A percentile compares a stretch with the other conserved stretches of the same genome.
These are phyloP conservation scores for Copromyces sp. DNA, from an alignment of 495 filamentous ascomycete species.

Conservation along the genomic window DNA sequence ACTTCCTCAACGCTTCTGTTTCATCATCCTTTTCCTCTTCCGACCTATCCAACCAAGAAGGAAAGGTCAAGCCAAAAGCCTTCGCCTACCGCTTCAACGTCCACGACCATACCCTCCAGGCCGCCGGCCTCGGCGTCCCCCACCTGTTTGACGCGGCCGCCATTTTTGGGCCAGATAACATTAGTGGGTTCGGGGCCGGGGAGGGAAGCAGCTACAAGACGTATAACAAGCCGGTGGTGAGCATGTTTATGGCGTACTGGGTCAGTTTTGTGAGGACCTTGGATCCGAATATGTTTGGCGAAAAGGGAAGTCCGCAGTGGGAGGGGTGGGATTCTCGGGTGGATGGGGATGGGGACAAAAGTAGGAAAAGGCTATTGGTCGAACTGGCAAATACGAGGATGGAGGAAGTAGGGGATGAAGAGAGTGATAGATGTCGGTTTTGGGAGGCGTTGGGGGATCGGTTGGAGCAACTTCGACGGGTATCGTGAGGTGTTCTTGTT, in stretches of 20 bases:
- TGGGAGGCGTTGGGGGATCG: slow-evolving; percentile 28
- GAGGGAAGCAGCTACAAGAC: slow-evolving; percentile 21
- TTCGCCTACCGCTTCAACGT: slow-evolving; percentile 23
- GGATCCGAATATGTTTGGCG: slow-evolving; percentile 23
- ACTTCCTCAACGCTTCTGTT: slow-evolving; percentile 19
- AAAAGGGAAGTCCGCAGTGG: slow-evolving; percentile 22
- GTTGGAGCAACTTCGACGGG: neutral
- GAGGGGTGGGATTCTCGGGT: slow-evolving; percentile 16
- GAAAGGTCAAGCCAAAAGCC: neutral
- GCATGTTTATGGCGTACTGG: slow-evolving; percentile 31
- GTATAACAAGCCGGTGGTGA: slow-evolving; percentile 25
- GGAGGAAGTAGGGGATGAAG: slow-evolving; percentile 12
- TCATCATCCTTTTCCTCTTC: neutral
- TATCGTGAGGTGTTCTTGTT: slow-evolving; percentile 15
- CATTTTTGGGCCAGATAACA: slow-evolving; percentile 33
- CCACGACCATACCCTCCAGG: slow-evolving; percentile 10
- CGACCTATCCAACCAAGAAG: neutral
- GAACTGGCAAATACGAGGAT: slow-evolving; percentile 18
- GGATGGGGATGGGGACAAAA: neutral
- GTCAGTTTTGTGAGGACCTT: slow-evolving; percentile 30
- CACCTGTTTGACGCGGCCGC: slow-evolving; percentile 30
- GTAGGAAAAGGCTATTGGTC: slow-evolving; percentile 6
- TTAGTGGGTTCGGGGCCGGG: slow-evolving; percentile 1
- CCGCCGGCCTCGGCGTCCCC: slow-evolving; percentile 9
- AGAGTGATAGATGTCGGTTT: slow-evolving; percentile 14